Conservation (phyloP, 2,329 filamentous ascomycete genomes). For the Drechslerella stenobrocha region DNA sequence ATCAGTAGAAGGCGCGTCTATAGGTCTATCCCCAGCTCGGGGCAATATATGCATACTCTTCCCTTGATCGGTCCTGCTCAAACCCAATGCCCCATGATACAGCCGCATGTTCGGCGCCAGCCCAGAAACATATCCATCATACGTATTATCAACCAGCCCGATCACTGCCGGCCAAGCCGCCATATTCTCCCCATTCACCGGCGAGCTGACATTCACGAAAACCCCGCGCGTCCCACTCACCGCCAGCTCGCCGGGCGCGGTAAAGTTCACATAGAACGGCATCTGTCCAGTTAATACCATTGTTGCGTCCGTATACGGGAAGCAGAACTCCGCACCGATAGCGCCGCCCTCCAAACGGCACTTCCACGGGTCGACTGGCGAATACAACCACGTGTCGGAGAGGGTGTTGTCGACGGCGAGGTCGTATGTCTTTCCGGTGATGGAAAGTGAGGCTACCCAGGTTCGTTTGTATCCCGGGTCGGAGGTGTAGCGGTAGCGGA, state of each 20-base stretch:
- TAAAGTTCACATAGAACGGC: conserved; percentile 22
- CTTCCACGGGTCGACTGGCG: conserved; percentile 23
- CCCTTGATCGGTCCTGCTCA: conserved; percentile 19
- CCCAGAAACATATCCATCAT: conserved; percentile 3
- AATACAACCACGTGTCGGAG: conserved; percentile 37
- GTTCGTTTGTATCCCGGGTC: background rate
- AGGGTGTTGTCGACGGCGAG: conserved; percentile 31
- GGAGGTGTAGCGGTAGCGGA: background rate
- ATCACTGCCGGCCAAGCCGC: conserved; percentile 22
- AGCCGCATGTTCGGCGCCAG: conserved; percentile 1
- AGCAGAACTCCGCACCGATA: background rate
- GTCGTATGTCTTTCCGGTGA: conserved; percentile 17
- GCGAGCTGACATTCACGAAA: conserved; percentile 7
- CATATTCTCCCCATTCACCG: background rate
- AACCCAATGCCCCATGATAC: conserved; percentile 28
- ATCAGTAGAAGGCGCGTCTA: background rate
- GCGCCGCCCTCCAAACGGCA: conserved; percentile 9
- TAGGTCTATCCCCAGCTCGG: too few relatives aligned
- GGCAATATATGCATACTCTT: conserved; percentile 10
- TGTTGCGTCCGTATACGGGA: background rate
- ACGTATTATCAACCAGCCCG: conserved; percentile 27
- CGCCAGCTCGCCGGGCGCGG: conserved; percentile 7
- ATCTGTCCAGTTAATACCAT: background rate
- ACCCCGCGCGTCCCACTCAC: conserved; percentile 13
- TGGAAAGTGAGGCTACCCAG: conserved; percentile 28